A percentile compares a stretch with the other conserved stretches of the same genome.
These are phyloP conservation scores for Scedosporium boydii DNA, from an alignment of 2,329 filamentous ascomycete genomes.

Conservation along the genomic window DNA sequence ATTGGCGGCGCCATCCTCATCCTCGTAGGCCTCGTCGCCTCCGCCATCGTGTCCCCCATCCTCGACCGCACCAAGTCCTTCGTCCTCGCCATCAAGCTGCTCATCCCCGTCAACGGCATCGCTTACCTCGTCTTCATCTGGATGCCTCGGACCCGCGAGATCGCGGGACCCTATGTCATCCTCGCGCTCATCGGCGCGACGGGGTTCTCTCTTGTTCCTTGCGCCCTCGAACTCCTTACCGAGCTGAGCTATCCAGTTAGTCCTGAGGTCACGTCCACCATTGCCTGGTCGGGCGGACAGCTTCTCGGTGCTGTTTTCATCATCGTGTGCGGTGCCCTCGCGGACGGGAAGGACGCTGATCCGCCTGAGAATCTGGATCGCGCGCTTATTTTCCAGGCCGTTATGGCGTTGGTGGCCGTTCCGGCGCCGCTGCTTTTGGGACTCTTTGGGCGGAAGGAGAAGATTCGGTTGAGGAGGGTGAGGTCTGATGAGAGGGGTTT, in stretches of 20 bases:
- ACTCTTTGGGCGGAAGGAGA: conserved; percentile 51
- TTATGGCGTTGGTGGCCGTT: conserved; percentile 54
- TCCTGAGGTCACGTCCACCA: conserved; percentile 73
- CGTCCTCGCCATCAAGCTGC: conserved; percentile 59
- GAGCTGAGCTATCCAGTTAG: conserved; percentile 81
- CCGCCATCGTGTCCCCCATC: conserved; percentile 70
- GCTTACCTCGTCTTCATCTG: conserved; percentile 72
- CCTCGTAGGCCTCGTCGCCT: conserved; percentile 69
- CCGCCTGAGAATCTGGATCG: conserved; percentile 66
- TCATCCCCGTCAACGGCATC: conserved; percentile 65
- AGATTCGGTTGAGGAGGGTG: conserved; percentile 33
- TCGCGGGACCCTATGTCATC: conserved; percentile 65
- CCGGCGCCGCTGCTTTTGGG: conserved; percentile 63
- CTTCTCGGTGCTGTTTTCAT: conserved; percentile 79
- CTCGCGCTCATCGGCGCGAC: conserved; percentile 69
- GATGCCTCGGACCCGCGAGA: conserved; percentile 49
- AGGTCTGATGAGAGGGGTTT: conserved; percentile 28
- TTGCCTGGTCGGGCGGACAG: conserved; percentile 83
- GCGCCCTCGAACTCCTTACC: conserved; percentile 77
- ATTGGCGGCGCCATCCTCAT: conserved; percentile 87
- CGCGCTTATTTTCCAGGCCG: conserved; percentile 70
- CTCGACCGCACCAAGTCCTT: conserved; percentile 80
- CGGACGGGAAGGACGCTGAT: conserved; percentile 36
- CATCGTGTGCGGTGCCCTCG: conserved; percentile 68
- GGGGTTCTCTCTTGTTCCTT: conserved; percentile 70